Base-by-base conservation (phyloP, 495 filamentous ascomycete species). In the Tuber melanosporum region DNA sequence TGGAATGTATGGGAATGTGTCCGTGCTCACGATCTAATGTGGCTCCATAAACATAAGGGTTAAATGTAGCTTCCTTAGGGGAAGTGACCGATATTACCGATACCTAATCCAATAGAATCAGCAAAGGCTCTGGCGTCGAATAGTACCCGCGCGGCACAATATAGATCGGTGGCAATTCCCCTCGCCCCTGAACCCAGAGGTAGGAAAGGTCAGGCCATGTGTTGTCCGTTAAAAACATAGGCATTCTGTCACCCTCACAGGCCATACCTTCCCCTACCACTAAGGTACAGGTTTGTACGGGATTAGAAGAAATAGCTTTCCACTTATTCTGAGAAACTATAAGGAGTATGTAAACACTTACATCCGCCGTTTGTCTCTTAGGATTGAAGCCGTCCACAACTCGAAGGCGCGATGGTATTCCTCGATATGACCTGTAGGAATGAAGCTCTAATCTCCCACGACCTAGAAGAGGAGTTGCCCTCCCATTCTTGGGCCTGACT, bases 31-130 rank as follows among this genome's bases (percentile, higher is more conserved):
- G 3, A 4, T 62, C 52, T 26, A 62, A 62, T 0, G 12, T 9
- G 0, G 4, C n/a, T 14, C n/a, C 52, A 6, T 62, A 5, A 15
- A 62, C 12, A 12, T 12, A 2, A 0, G 10, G 52, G 26, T 12
- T 32, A 32, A 2, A 4, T 15, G 10, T 8, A 12, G 49, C 2
- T n/a, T 10, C 12, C 3, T 32, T 32, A 1, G 0, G 3, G 6
- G 14, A 2, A 15, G n/a, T 3, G 0, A 1, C 10, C 0, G n/a
- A 6, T 10, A 1, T 6, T 1, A 14, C 52, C 14, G 3, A 5
- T 5, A 12, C 20, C 47, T n/a, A 52, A 52, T 8, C 1, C 1
- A 52, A n/a, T 7, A 0, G 10, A 0, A 20, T 52, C 6, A 52
- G 47, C n/a, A 1, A 0, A 52, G 22, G 8, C 6, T 22, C 22